Base-by-base conservation (phyloP, 1,139 yeast species). In the Torulaspora globosa region DNA sequence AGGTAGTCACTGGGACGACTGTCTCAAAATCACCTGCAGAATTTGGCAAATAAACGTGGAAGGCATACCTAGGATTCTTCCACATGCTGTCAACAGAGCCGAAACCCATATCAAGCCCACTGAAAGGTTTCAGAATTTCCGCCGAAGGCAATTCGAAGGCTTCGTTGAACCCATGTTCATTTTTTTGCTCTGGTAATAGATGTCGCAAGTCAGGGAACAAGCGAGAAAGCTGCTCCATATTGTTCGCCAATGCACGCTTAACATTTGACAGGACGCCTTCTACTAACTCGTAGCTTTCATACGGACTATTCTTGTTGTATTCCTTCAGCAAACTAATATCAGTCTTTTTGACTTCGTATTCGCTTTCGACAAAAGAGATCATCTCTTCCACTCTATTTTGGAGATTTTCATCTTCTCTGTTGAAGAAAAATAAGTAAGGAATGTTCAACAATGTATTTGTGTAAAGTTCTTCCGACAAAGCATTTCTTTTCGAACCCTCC, bases 381-480 rank as follows among this genome's bases (percentile, higher is more conserved):
- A 83, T 55, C 18, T 73, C 73, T 41, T 72, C 70, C 32, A 76
- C 71, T 18, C 70, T 65, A 1, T 52, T 59, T 12, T 68, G 68
- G 35, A 73, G 59, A 30, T 60, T 70, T 3, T 59, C 68, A 52
- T 64, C 62, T 23, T 49, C 45, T 23, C 60, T 61, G 43, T 72
- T 76, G 51, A 77, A 77, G 47, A 76, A 72, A 53, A 79, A 70
- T 49, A 84, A 66, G 61, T 82, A 87, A 3, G 97, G 96, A 38
- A 87, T 59, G 6, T 89, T 73, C 26, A 84, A 66, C 51, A 86
- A 68, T 1, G 82, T 78, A 53, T 80, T 78, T 54, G 79, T 80
- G 60, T 70, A 86, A 16, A 88, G 66, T 41, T 83, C 82, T 60
- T 86, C 90, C 2, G 88, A 85, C 41, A 83, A 66, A 0, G 85